Evolutionary conservation across 2,329 filamentous ascomycete genomes (phyloP).

Genomic region (Aspergillus jensenii): DNA sequence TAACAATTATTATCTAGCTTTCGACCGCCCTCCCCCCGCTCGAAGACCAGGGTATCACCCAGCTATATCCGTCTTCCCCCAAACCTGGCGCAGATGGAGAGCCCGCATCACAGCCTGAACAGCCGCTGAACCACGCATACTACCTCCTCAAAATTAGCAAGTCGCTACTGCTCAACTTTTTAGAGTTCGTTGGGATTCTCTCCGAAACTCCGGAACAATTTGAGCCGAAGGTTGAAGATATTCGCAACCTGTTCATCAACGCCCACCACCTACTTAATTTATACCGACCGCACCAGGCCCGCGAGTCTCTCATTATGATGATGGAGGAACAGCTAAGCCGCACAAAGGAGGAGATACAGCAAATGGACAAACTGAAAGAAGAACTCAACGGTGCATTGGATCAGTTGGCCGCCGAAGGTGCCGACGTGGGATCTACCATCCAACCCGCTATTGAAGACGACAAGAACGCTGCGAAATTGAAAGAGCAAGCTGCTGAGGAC

Average conservation of each 20-base stretch:
- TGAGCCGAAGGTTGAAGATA: conserved; percentile 70
- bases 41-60: conserved; percentile 68
- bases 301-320: conserved; percentile 80
- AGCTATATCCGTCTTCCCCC: conserved; percentile 60
- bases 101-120: conserved; percentile 41
- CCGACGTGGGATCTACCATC: conserved; percentile 17
- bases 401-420: conserved; percentile 33
- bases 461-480: conserved; percentile 7
- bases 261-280: conserved; percentile 92
- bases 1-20: conserved; percentile 33
- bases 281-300: conserved; percentile 88
- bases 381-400: conserved; percentile 55
- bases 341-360: conserved; percentile 72
- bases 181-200: conserved; percentile 76
- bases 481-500: conserved; percentile 27
- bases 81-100: conserved; percentile 55
- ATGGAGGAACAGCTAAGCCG: conserved; percentile 82
- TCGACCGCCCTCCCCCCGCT: conserved; percentile 65
- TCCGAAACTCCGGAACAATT: conserved; percentile 66
- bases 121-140: conserved; percentile 51
- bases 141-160: conserved; percentile 78
- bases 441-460: conserved; percentile 5
- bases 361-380: conserved; percentile 71
- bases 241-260: conserved; percentile 83
- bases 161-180: conserved; percentile 81